These are phyloP conservation scores for Cercospora sojina DNA, from an alignment of 2,329 filamentous ascomycete genomes.

Conservation along the genomic window DNA sequence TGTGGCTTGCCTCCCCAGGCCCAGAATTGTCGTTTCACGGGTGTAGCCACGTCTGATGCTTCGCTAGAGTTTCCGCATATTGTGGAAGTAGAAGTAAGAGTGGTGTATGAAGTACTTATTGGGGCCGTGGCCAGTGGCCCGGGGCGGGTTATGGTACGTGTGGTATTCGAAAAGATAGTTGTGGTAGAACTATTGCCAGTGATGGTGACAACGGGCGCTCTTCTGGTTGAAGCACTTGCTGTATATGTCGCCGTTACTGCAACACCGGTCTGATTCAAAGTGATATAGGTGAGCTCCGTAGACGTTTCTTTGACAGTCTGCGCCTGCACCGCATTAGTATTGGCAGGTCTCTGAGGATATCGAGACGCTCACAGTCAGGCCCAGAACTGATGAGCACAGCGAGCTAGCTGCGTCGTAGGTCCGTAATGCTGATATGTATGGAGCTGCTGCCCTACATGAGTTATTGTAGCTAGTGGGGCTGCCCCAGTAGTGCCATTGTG, in stretches of 20 bases:
- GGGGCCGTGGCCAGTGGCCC: neutral
- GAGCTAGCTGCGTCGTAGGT: slow-evolving; percentile 9
- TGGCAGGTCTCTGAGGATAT: neutral
- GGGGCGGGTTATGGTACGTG: neutral
- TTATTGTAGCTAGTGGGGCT: neutral
- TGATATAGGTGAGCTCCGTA: neutral
- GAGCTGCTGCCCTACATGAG: slow-evolving; percentile 9
- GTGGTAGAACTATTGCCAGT: slow-evolving; percentile 5
- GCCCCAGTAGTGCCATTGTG: slow-evolving; percentile 2
- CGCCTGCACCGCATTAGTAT: neutral
- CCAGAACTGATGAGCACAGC: slow-evolving; percentile 9
- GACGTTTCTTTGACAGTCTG: neutral
- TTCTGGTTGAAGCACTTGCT: slow-evolving; percentile 1
- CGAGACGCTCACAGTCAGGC: neutral
- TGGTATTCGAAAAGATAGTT: slow-evolving; percentile 9
- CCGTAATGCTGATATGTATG: slow-evolving; percentile 10
- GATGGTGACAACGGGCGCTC: neutral
- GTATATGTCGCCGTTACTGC: neutral
- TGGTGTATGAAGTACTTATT: slow-evolving; percentile 8
- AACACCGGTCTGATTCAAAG: neutral
- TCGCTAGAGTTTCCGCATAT: slow-evolving; percentile 7
- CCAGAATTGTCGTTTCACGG: slow-evolving; percentile 1
- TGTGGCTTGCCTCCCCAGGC: slow-evolving; percentile 5
- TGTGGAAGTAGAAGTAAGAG: slow-evolving; percentile 5
- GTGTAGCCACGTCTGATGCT: neutral